These are phyloP conservation scores for Crucihimalaya himalaica DNA, from an alignment of 345 rosid genomes.

Conservation along the genomic window DNA sequence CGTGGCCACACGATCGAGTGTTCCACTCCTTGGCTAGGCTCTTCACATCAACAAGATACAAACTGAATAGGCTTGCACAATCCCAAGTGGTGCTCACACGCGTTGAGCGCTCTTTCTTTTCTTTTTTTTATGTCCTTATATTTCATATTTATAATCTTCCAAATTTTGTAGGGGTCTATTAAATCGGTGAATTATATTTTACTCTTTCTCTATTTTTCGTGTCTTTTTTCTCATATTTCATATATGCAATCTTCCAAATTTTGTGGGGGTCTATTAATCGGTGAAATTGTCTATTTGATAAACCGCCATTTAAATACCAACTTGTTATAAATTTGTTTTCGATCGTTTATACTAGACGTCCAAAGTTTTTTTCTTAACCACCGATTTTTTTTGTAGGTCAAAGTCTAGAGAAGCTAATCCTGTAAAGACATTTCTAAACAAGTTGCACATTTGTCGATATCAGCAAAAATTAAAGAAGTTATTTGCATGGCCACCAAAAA, in stretches of 20 bases:
- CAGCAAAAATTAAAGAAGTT: not conserved
- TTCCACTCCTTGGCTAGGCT: conserved; percentile 6
- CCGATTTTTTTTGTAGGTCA: not conserved
- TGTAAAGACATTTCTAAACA: not conserved
- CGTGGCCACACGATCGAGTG: not conserved
- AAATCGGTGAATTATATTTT: not conserved
- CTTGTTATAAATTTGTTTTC: not conserved
- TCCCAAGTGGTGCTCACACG: conserved; percentile 1
- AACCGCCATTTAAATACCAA: not conserved
- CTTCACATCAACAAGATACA: not conserved
- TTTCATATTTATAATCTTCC: not conserved
- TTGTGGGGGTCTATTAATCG: not conserved
- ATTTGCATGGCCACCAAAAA: not conserved
- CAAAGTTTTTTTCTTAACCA: not conserved
- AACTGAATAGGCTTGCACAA: not conserved
- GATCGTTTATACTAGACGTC: not conserved
- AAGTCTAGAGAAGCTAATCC: not conserved
- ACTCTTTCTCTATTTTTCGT: not conserved
- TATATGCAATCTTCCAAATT: not conserved
- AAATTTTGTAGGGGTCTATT: not conserved
- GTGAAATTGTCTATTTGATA: not conserved
- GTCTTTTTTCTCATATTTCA: not conserved
- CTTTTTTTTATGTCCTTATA: not conserved
- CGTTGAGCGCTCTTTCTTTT: not conserved
- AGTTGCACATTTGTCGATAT: not conserved